Conservation (phyloP, 2,329 filamentous ascomycete genomes). For the Waltergamsia citrina region DNA sequence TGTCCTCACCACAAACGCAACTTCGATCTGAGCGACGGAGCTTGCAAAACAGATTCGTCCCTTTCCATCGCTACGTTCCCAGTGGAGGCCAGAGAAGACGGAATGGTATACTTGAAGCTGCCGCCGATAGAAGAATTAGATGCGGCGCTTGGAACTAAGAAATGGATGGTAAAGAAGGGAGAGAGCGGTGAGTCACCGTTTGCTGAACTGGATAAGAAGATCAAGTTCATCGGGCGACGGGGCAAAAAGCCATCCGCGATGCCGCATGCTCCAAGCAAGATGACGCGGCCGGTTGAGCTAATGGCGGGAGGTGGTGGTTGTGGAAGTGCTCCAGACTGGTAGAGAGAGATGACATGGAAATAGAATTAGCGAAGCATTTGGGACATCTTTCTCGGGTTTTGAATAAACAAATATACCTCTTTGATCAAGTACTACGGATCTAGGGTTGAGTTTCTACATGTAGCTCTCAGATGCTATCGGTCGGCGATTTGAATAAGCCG, state of each 20-base stretch:
- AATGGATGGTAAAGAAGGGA: constrained; percentile 68
- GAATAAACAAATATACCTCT: too few species aligned
- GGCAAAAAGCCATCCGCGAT: constrained; percentile 29
- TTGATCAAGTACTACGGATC: not conserved
- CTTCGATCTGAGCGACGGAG: constrained; percentile 64
- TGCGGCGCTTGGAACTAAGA: constrained; percentile 63
- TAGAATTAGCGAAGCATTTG: not conserved
- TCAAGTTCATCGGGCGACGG: constrained; percentile 31
- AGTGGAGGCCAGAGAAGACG: constrained; percentile 63
- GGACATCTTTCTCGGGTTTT: not conserved
- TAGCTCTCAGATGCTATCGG: too few species aligned
- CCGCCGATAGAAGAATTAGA: constrained; percentile 77
- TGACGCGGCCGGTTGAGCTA: constrained; percentile 27
- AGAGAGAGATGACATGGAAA: constrained; percentile 3
- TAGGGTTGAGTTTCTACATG: not conserved
- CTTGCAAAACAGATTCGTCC: constrained; percentile 63
- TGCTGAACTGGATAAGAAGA: constrained; percentile 35
- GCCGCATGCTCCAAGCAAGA: constrained; percentile 18
- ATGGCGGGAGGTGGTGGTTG: constrained; percentile 25
- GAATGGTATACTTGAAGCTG: constrained; percentile 70
- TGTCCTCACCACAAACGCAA: constrained; percentile 89
- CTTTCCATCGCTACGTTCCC: constrained; percentile 78
- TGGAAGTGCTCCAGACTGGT: constrained; percentile 38
- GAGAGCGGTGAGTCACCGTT: constrained; percentile 39
- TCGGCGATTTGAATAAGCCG: too few species aligned